A percentile compares a stretch with the other conserved stretches of the same genome.
Evolutionary conservation across 257 asterid species (phyloP).

Genomic region (Salvia miltiorrhiza): DNA sequence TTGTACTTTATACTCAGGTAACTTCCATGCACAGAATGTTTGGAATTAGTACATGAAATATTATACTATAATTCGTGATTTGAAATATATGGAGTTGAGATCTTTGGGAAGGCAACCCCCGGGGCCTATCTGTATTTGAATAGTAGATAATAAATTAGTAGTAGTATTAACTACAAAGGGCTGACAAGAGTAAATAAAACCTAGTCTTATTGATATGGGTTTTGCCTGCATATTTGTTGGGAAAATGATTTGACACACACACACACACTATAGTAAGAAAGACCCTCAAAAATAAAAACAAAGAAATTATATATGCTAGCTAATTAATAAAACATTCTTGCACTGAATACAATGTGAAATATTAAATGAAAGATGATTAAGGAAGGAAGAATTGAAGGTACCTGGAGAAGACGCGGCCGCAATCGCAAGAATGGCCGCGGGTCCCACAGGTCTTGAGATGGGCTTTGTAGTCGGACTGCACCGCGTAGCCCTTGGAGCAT

Average conservation of each 20-base stretch:
- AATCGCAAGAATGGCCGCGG: constrained; percentile 73
- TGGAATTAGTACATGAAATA: too few relatives aligned
- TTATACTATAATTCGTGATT: background rate
- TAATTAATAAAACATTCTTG: constrained; percentile 27
- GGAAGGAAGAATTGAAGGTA: too few relatives aligned
- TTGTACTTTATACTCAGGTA: too few relatives aligned
- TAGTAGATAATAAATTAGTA: background rate
- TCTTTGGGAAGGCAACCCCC: background rate
- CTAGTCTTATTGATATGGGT: constrained; percentile 16
- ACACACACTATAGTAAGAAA: background rate
- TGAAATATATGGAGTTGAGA: background rate
- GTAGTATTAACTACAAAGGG: constrained; percentile 11
- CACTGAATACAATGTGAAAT: constrained; percentile 41
- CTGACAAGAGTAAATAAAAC: constrained; percentile 24
- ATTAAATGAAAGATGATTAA: constrained; percentile 9
- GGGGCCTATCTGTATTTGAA: constrained; percentile 1
- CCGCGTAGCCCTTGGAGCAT: constrained; percentile 68
- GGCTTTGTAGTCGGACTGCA: constrained; percentile 69
- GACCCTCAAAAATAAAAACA: background rate
- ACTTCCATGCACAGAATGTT: background rate
- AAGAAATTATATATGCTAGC: too few relatives aligned
- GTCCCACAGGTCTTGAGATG: constrained; percentile 81
- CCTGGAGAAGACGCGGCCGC: constrained; percentile 79
- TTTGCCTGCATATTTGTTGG: constrained; percentile 26
- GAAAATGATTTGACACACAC: constrained; percentile 39